Conservation (phyloP, 2,329 filamentous ascomycete genomes). For the Pseudovirgaria hyperparasitica region DNA sequence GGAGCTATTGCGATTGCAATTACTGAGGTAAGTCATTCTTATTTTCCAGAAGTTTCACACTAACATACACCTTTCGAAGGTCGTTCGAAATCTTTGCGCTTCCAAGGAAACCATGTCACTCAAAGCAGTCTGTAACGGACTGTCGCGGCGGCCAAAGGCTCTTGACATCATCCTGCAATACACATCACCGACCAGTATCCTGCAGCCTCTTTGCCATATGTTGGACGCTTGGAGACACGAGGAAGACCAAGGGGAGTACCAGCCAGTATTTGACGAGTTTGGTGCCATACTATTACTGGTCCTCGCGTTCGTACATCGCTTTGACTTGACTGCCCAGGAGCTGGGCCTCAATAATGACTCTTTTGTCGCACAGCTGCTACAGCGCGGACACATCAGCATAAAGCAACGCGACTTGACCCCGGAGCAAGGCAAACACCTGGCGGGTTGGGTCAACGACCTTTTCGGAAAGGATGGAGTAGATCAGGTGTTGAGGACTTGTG, state of each 20-base stretch:
- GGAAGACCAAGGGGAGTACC: conserved; percentile 54
- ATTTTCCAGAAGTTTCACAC: neutral
- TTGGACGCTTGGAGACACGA: conserved; percentile 73
- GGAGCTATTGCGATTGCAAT: conserved; percentile 68
- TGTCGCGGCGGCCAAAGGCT: conserved; percentile 59
- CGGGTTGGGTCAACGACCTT: conserved; percentile 64
- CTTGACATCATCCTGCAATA: conserved; percentile 69
- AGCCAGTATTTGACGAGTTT: conserved; percentile 78
- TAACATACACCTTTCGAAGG: conserved; percentile 28
- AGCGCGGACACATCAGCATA: conserved; percentile 44
- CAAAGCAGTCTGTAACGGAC: conserved; percentile 57
- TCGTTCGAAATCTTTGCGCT: conserved; percentile 55
- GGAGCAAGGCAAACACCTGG: conserved; percentile 53
- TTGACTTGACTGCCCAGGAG: conserved; percentile 51
- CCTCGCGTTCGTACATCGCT: conserved; percentile 63
- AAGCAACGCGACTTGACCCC: conserved; percentile 48
- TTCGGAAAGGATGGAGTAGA: conserved; percentile 57
- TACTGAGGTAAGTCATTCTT: conserved; percentile 21
- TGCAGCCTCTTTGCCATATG: conserved; percentile 61
- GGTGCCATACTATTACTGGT: conserved; percentile 63
- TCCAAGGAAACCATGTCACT: conserved; percentile 71
- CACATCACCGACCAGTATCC: conserved; percentile 53
- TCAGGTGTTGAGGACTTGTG: conserved; percentile 69
- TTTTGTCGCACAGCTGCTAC: conserved; percentile 56
- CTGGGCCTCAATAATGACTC: conserved; percentile 52